Evolutionary conservation across 805 yeast species (phyloP), one percentile per base, ranked within the genome.

Genomic region (Hanseniaspora osmophila): DNA sequence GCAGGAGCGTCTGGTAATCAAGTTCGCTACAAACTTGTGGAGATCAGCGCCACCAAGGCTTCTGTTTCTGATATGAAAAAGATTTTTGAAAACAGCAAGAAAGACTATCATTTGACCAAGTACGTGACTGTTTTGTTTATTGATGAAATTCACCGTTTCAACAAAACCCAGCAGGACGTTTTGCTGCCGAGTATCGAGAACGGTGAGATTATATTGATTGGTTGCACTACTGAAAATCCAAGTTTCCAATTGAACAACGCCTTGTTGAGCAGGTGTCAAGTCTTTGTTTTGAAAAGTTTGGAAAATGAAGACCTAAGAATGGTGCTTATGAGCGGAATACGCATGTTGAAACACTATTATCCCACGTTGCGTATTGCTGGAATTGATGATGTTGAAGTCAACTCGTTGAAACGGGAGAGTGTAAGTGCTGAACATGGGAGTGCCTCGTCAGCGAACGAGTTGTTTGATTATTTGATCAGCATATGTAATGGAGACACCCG

Each of bases 211-310:
- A 76, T 78, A 1, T 69, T 92, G 39, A 77, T 90, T 44, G 98
- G 98, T 5, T 96, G 97, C n/a, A 92, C 98, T 0, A 88, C 97
- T 0, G 98, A 92, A 58, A 92, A 92, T 58, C 96, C 96, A 3
- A 77, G 83, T 42, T 80, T 82, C 54, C 80, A 85, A 54, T 63
- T 92, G 38, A 78, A 87, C 49, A 75, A 81, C 45, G 96, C 97
- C 0, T 65, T 92, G 32, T 59, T 86, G 27, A 84, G 95, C 6
- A 65, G 99, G 47, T 84, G 95, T 56, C 80, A 87, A 47, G 77
- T 86, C 0, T 83, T 87, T 57, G 78, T 78, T 6, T 65, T 92
- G 49, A 67, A 74, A 41, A 71, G 73, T 47, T 67, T 87, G 30
- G 57, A 60, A 0, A 49, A 54, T 1, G 61, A 61, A 2, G 86